These are phyloP conservation scores for Calonectria pauciramosa DNA, from an alignment of 2,329 filamentous ascomycete species.

Conservation along the genomic window DNA sequence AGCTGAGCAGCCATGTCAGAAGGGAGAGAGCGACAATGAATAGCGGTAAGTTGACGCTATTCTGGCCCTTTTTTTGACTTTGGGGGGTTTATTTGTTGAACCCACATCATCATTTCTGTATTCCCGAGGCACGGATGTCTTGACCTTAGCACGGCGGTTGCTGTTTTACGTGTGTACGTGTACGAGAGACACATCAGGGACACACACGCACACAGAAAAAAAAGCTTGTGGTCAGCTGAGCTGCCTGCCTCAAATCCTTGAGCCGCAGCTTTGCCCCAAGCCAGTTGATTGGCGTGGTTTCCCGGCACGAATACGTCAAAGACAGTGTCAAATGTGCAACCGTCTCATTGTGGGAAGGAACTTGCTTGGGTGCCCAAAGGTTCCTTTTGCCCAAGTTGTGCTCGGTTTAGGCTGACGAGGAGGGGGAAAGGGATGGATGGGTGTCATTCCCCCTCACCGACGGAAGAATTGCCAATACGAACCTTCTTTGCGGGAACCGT, in stretches of 20 bases:
- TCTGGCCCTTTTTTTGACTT: not conserved
- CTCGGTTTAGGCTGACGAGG: not conserved
- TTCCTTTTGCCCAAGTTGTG: not conserved
- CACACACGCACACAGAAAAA: not conserved
- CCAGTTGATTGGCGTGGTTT: constrained; percentile 1
- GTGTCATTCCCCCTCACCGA: constrained; percentile 6
- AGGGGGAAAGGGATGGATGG: not conserved
- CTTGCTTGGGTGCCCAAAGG: not conserved
- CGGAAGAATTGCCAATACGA: not conserved
- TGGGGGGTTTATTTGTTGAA: not conserved
- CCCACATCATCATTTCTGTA: not conserved
- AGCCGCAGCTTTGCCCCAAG: not conserved
- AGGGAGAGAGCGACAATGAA: not conserved
- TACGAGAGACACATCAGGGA: not conserved
- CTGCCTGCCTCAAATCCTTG: not conserved
- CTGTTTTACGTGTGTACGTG: no score
- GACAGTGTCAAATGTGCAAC: not conserved
- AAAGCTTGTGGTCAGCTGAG: not conserved
- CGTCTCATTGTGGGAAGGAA: not conserved
- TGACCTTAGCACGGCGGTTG: not conserved
- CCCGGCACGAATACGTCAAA: constrained; percentile 2
- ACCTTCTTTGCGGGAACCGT: no score
- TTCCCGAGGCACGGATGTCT: not conserved
- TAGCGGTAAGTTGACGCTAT: not conserved
- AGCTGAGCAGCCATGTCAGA: not conserved